These are phyloP conservation scores for Fusarium poae DNA, from an alignment of 2,329 filamentous ascomycete genomes.

Conservation along the genomic window DNA sequence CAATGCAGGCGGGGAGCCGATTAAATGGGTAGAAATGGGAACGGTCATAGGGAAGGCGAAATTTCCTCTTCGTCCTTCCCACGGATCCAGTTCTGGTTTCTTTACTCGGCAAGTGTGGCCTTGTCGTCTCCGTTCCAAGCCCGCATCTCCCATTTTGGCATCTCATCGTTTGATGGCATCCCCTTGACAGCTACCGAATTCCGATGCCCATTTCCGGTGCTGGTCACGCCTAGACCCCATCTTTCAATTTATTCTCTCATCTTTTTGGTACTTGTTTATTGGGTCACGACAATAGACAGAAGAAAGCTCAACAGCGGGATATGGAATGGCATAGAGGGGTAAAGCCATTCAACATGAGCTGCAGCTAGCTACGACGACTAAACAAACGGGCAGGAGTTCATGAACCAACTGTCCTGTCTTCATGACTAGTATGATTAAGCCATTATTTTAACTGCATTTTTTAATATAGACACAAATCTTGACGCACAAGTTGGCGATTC, in stretches of 20 bases:
- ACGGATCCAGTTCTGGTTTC: conserved; percentile 26
- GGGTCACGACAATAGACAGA: conserved; percentile 39
- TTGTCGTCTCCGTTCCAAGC: conserved; percentile 24
- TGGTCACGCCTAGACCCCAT: conserved; percentile 5
- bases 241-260: conserved; percentile 4
- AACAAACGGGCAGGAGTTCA: conserved; percentile 20
- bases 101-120: conserved; percentile 28
- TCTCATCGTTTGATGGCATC: conserved; percentile 4
- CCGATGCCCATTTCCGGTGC: conserved; percentile 3
- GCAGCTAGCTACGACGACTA: conserved; percentile 39
- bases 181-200: conserved; percentile 3
- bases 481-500: conserved; percentile 7
- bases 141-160: conserved; percentile 2
- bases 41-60: conserved; percentile 31
- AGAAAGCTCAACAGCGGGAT: conserved; percentile 45
- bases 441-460: conserved; percentile 17
- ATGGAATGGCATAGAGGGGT: conserved; percentile 44
- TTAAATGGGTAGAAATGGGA: conserved; percentile 25
- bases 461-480: conserved; percentile 23
- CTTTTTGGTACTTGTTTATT: conserved; percentile 27
- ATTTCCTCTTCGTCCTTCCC: conserved; percentile 12
- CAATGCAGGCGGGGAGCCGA: conserved; percentile 20
- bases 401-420: conserved; percentile 21
- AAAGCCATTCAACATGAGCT: conserved; percentile 56
- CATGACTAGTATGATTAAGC: conserved; percentile 26